These are phyloP conservation scores for Trichocladium antarcticum DNA, from an alignment of 495 filamentous ascomycete genomes.

Conservation along the genomic window DNA sequence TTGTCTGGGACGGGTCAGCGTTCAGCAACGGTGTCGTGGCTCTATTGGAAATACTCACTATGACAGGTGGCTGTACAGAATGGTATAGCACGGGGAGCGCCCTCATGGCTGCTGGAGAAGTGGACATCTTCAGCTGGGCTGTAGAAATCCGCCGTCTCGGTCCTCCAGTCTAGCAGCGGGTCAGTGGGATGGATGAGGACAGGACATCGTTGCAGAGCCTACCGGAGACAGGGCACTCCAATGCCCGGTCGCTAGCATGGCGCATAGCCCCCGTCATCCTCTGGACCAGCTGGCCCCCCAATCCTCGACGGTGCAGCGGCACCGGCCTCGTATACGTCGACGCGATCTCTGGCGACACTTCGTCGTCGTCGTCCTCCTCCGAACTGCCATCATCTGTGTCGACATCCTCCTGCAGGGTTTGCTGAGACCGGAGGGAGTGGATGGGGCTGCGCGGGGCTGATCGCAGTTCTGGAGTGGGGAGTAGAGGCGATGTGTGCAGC, in stretches of 20 bases:
- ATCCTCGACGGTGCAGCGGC: constrained; percentile 30
- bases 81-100: constrained; percentile 52
- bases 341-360: constrained; percentile 5
- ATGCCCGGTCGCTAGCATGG: constrained; percentile 22
- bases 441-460: constrained; percentile 29
- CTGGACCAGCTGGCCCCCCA: constrained; percentile 34
- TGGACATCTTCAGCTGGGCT: constrained; percentile 55
- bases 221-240: constrained; percentile 30
- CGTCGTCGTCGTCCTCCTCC: constrained; percentile 23
- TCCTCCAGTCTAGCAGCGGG: constrained; percentile 50
- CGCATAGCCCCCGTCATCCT: constrained; percentile 31
- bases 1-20: constrained; percentile 43
- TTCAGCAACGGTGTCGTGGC: background rate
- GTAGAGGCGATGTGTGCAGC: constrained; percentile 18
- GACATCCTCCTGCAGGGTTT: constrained; percentile 18
- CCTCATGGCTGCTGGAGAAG: constrained; percentile 44
- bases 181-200: background rate
- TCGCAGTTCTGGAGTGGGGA: constrained; percentile 20
- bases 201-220: background rate
- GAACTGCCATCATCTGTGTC: constrained; percentile 19
- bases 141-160: constrained; percentile 62
- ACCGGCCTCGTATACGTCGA: constrained; percentile 11
- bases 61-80: constrained; percentile 70
- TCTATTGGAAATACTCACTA: constrained; percentile 45
- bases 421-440: constrained; percentile 23